Evolutionary conservation across 306 rosid genomes (phyloP).

Genomic region (Carpinus fangiana): DNA sequence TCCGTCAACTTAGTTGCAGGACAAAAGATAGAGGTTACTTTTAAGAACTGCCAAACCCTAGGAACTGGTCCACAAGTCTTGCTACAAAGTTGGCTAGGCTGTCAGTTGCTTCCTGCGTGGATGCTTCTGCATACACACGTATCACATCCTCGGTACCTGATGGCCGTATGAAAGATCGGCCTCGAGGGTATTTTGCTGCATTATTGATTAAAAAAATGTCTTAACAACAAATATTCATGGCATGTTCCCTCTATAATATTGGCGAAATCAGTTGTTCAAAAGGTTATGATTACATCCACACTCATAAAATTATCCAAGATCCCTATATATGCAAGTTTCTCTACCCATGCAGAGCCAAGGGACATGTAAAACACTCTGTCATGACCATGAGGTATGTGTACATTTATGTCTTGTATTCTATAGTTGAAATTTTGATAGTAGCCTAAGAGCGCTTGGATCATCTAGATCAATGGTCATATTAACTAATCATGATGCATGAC

Average conservation of each 20-base stretch:
- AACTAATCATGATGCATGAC: not conserved
- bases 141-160: slow-evolving; percentile 96
- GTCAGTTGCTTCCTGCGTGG: slow-evolving; percentile 70
- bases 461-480: not conserved
- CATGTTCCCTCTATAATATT: not conserved
- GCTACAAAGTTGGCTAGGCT: slow-evolving; percentile 68
- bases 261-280: not conserved
- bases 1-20: not conserved
- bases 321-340: not conserved
- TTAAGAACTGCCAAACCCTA: slow-evolving; percentile 41
- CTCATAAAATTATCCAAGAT: not conserved
- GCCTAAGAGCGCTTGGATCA: not conserved
- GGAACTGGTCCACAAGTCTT: slow-evolving; percentile 61
- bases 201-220: slow-evolving; percentile 23
- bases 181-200: slow-evolving; percentile 67
- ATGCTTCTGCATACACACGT: slow-evolving; percentile 88
- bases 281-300: not conserved
- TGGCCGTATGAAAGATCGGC: slow-evolving; percentile 91
- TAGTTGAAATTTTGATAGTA: not conserved
- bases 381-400: not conserved
- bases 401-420: not conserved
- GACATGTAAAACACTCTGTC: not conserved
- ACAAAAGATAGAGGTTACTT: not conserved
- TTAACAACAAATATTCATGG: slow-evolving; percentile 12
- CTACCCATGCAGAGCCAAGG: not conserved